Evolutionary conservation across 164 flowering plant genomes (phyloP), one percentile per base, ranked within the genome.

Genomic region (Platanus orientalis): DNA sequence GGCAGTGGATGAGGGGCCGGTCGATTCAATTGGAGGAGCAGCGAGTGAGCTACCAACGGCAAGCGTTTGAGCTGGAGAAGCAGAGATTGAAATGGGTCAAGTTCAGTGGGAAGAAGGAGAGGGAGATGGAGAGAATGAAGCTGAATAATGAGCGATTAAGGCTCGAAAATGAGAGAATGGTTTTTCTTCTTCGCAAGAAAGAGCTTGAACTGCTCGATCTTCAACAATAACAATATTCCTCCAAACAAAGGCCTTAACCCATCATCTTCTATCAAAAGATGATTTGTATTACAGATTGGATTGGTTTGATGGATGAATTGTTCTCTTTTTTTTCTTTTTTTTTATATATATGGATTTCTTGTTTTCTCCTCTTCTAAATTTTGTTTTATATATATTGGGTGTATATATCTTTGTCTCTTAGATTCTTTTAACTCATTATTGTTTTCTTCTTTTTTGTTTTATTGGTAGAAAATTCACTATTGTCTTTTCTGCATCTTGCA

Each of bases 91-190:
- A 91, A 67, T 94, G 98, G 98, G 48, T 78, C 48, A 94, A 78
- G 67, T 94, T 79, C 34, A 80, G 93, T 65, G 71, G 78, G 65
- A 86, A 88, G 78, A 94, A 94, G 72, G 99, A 94, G 77, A 80
- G 97, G 76, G 96, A 91, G 50, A 83, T 94, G 90, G 97, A 94
- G 82, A 81, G 75, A 54, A 76, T 81, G 52, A 89, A 78, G 83
- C 80, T 91, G 1, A 75, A 75, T 17, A 94, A 91, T 16, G 94
- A 94, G 71, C 40, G 85, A 44, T 68, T 73, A 69, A 78, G 72
- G 77, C 84, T 91, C 0, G 96, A 88, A 61, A 89, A 74, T 56
- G 93, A 94, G 48, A 80, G 92, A 23, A 91, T 94, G 97, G 60
- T 82, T 23, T 81, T 94, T 54, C 63, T 89, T 6, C 60, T 94